phyloP scores from a whole-genome alignment of 768 basidiomycete genomes.

The Tricholoma sp. region DNA sequence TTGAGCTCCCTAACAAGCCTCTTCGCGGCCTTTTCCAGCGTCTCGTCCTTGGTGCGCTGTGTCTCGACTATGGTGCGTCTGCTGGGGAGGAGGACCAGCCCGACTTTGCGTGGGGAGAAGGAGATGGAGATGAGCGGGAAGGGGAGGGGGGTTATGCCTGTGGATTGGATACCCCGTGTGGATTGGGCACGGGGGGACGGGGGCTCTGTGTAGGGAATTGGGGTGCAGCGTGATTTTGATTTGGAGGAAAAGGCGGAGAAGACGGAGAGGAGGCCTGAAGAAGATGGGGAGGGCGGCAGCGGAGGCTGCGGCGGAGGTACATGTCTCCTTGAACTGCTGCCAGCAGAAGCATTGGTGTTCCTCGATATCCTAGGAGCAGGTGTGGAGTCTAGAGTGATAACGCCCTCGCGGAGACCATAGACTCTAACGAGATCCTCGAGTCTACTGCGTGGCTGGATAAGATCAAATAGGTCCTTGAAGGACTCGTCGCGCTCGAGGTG shows the following conservation, averaged over 20 bases:
- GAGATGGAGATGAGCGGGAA: conserved; percentile 35
- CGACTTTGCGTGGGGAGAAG: conserved; percentile 38
- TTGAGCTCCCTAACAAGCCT: conserved; percentile 45
- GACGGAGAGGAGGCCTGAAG: conserved; percentile 9
- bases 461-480: conserved; percentile 77
- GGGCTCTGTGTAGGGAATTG: background rate
- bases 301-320: background rate
- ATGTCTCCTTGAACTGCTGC: no score
- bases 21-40: conserved; percentile 51
- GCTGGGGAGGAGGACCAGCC: conserved; percentile 26
- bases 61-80: conserved; percentile 56
- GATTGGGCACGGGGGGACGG: background rate
- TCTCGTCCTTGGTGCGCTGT: conserved; percentile 45
- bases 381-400: conserved; percentile 25
- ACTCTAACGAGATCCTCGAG: conserved; percentile 68
- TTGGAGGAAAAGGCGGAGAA: conserved; percentile 3
- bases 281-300: background rate
- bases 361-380: background rate
- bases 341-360: no score
- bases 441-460: conserved; percentile 66
- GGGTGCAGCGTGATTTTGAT: conserved; percentile 2
- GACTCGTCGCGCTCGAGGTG: conserved; percentile 69
- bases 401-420: conserved; percentile 36
- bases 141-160: conserved; percentile 24
- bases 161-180: no score